Evolutionary conservation across 1,284 basidiomycete species (phyloP), one percentile per base, ranked within the genome.

Genomic region (Megacollybia platyphylla): DNA sequence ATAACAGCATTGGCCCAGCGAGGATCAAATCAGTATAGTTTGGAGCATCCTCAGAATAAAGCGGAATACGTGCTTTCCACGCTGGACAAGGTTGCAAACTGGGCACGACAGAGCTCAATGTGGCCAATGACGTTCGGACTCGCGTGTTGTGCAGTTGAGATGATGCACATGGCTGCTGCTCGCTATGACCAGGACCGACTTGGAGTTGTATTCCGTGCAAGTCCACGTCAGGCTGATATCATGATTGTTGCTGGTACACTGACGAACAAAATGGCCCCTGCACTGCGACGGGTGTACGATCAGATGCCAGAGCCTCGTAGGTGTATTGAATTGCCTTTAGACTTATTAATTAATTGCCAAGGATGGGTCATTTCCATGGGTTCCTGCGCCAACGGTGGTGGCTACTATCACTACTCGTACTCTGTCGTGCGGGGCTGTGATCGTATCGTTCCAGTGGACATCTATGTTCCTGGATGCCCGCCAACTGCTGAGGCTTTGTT

Each of bases 361-460:
- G 83, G 88, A 55, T 98, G 94, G 94, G 96, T 99, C 45, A 89
- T 98, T 57, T 96, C 91, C 24, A 98, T 99, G 96, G 96, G 96
- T 40, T 96, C 91, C 9, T 99, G 96, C 59, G 96, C 96, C 17
- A 98, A 98, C 62, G 94, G 94, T 31, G 93, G 93, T 48, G 94
- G 93, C 7, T 98, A 97, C 70, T 97, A 97, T 61, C 91, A 96
- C 62, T 92, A 97, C 66, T 96, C 92, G 29, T 99, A 99, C 69
- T 92, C 92, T 32, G 96, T 99, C 48, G 96, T 98, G 24, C 82
- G 96, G 48, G 96, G 96, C n/a, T 98, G 96, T 62, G 96, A 99
- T 68, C 83, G 83, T 40, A 93, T 99, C 55, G 93, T 99, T 2
- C 96, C 96, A 5, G 94, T 98, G 38, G 93, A 97, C 61, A 91